A percentile compares a stretch with the other conserved stretches of the same genome.
Conservation (phyloP, 1,139 yeast genomes). For the Meyerozyma smithsonii region DNA sequence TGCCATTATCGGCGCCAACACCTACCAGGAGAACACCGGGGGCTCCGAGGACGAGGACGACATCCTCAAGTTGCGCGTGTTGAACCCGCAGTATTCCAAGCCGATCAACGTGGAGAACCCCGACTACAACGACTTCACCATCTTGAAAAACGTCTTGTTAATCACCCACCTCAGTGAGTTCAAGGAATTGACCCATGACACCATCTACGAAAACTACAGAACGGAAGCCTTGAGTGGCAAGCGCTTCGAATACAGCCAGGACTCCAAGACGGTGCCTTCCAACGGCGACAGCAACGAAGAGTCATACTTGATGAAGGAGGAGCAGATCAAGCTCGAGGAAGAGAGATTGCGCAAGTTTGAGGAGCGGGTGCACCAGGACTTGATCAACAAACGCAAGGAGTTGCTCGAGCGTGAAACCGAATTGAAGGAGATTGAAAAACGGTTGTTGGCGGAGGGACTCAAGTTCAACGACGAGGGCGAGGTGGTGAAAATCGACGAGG, state of each 20-base stretch:
- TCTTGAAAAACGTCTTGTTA: slow-evolving; percentile 44
- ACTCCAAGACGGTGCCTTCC: slow-evolving; percentile 6
- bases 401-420: slow-evolving; percentile 86
- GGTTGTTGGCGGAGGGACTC: slow-evolving; percentile 58
- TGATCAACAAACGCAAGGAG: slow-evolving; percentile 78
- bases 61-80: slow-evolving; percentile 33
- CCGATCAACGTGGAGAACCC: slow-evolving; percentile 15
- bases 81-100: slow-evolving; percentile 30
- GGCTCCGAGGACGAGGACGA: slow-evolving; percentile 30
- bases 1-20: slow-evolving; percentile 47
- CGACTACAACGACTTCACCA: slow-evolving; percentile 5
- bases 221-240: slow-evolving; percentile 53
- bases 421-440: slow-evolving; percentile 73
- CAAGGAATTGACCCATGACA: slow-evolving; percentile 64
- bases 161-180: slow-evolving; percentile 79
- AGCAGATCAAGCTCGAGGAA: slow-evolving; percentile 75
- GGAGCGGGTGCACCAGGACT: slow-evolving; percentile 85
- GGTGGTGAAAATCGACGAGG: slow-evolving; percentile 26
- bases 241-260: slow-evolving; percentile 36
- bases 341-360: slow-evolving; percentile 75
- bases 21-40: slow-evolving; percentile 30
- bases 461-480: slow-evolving; percentile 41
- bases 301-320: slow-evolving; percentile 63
- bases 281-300: slow-evolving; percentile 30
- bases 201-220: slow-evolving; percentile 66